phyloP scores from a whole-genome alignment of 129 eudicot genomes.

The Kitagawia praeruptora region DNA sequence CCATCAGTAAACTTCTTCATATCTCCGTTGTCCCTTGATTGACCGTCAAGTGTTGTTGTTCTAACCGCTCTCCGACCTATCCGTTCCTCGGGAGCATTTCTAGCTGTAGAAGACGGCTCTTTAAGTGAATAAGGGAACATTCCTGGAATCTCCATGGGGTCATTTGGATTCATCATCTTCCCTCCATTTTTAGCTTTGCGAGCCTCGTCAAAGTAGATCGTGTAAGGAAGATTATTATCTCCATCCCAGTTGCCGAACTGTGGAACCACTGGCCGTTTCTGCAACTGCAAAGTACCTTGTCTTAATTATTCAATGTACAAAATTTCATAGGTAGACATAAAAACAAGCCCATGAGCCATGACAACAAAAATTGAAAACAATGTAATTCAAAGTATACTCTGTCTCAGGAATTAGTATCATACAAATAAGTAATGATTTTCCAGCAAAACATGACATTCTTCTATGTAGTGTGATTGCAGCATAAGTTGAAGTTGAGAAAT shows the following conservation, averaged over 20 bases:
- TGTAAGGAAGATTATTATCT: slow-evolving; percentile 59
- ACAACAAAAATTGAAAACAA: not conserved
- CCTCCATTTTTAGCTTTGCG: slow-evolving; percentile 57
- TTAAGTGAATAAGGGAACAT: slow-evolving; percentile 38
- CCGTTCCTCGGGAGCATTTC: slow-evolving; percentile 30
- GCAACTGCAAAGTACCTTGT: not conserved
- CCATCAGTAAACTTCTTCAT: slow-evolving; percentile 28
- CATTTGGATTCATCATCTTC: slow-evolving; percentile 80
- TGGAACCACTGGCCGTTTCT: slow-evolving; percentile 67
- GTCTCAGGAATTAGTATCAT: not conserved
- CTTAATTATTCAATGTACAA: not conserved
- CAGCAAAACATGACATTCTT: not conserved
- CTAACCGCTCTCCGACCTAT: slow-evolving; percentile 24
- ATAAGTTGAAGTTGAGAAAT: not conserved
- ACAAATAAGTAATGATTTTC: not conserved
- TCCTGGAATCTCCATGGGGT: slow-evolving; percentile 73
- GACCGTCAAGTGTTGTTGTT: slow-evolving; percentile 24
- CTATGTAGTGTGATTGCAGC: not conserved
- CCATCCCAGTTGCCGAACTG: slow-evolving; percentile 84
- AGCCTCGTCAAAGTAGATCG: slow-evolving; percentile 72
- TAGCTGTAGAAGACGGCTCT: slow-evolving; percentile 19
- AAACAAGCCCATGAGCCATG: not conserved
- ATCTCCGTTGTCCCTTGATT: slow-evolving; percentile 36
- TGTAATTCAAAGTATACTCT: too few relatives aligned
- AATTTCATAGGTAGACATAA: not conserved